Conservation (phyloP, 2,329 filamentous ascomycete species). For the Chrysoporthe puriensis region DNA sequence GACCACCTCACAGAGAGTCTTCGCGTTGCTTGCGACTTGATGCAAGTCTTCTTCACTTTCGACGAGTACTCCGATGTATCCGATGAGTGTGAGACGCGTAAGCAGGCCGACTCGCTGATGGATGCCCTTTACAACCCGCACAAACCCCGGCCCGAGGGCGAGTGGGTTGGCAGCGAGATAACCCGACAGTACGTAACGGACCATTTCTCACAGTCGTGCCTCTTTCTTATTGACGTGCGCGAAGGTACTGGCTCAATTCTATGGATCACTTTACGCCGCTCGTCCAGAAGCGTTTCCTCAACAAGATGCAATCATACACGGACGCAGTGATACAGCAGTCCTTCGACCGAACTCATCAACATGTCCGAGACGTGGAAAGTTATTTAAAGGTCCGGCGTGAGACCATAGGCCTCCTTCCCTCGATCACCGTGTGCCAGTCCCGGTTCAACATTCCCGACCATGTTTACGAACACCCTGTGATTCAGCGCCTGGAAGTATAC, state of each 20-base stretch:
- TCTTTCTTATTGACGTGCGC: background rate
- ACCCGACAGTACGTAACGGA: background rate
- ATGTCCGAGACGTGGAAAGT: conserved; percentile 30
- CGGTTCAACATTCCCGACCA: conserved; percentile 33
- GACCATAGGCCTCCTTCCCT: conserved; percentile 34
- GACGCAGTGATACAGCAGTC: conserved; percentile 33
- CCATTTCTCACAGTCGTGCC: background rate
- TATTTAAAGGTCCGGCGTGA: conserved; percentile 33
- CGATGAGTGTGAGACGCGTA: conserved; percentile 9
- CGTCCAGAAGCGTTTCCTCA: conserved; percentile 31
- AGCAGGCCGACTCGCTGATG: conserved; percentile 25
- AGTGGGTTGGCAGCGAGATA: background rate
- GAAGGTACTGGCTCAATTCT: background rate
- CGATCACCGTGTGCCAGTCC: conserved; percentile 32
- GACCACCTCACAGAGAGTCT: conserved; percentile 21
- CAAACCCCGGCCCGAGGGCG: background rate
- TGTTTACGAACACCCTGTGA: conserved; percentile 9
- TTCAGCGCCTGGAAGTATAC: background rate
- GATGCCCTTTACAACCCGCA: conserved; percentile 31
- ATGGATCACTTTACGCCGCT: background rate
- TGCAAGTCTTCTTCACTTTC: conserved; percentile 35
- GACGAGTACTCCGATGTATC: conserved; percentile 33
- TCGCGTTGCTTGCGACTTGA: conserved; percentile 31
- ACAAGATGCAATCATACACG: conserved; percentile 32
- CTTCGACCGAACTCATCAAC: conserved; percentile 28